Evolutionary conservation across 163 green algal genomes (phyloP).

Genomic region (Scenedesmus sp.): DNA sequence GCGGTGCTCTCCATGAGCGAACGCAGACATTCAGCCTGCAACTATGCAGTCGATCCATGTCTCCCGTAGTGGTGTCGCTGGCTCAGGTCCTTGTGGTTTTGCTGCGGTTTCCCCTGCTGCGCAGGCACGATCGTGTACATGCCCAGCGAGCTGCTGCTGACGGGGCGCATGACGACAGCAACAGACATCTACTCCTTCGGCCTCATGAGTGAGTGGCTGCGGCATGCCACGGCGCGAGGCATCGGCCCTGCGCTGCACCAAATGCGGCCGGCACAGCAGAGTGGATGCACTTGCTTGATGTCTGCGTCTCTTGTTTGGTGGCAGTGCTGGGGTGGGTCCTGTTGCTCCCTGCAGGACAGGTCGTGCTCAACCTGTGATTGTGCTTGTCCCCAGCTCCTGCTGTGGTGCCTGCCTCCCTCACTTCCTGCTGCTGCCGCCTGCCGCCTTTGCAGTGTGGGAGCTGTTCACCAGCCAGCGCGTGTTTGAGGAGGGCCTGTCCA

Average conservation of each 20-base stretch:
- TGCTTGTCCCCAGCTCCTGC: too few species aligned
- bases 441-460: slow-evolving; percentile 44
- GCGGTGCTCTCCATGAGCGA: too few species aligned
- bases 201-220: slow-evolving; percentile 44
- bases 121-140: slow-evolving; percentile 53
- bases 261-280: background rate
- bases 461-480: slow-evolving; percentile 32
- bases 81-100: background rate
- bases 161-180: slow-evolving; percentile 24
- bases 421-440: background rate
- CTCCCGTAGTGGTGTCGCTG: too few species aligned
- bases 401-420: background rate
- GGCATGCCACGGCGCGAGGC: background rate
- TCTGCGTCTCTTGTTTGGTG: background rate
- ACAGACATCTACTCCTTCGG: slow-evolving; percentile 62
- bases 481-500: slow-evolving; percentile 38
- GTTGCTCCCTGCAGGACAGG: background rate
- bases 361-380: too few species aligned
- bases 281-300: background rate
- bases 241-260: background rate
- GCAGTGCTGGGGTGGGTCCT: background rate
- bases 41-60: too few species aligned
- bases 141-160: slow-evolving; percentile 50
- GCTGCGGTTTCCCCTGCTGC: background rate
- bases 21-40: too few species aligned